phyloP scores from a whole-genome alignment of 2,329 filamentous ascomycete genomes.

The Talaromyces sp. region DNA sequence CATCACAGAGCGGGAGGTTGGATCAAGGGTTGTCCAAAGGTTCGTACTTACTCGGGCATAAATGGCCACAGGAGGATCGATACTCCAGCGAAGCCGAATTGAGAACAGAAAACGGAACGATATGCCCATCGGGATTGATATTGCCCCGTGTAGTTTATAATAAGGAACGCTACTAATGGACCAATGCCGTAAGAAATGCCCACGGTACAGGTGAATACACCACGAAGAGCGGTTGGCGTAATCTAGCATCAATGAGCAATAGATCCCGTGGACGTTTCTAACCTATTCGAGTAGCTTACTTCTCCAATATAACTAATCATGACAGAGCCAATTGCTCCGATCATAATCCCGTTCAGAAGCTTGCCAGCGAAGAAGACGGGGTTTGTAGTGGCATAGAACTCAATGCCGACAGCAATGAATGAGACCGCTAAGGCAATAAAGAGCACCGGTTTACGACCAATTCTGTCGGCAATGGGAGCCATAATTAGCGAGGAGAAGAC shows the following conservation, averaged over 20 bases:
- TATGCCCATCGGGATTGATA: neutral
- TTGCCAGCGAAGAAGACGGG: neutral
- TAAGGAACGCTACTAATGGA: neutral
- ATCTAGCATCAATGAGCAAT: neutral
- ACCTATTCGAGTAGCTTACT: neutral
- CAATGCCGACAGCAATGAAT: neutral
- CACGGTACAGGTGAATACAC: neutral
- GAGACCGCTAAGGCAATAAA: neutral
- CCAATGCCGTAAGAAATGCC: neutral
- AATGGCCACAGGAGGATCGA: neutral
- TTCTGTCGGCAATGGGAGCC: neutral
- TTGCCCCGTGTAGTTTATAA: neutral
- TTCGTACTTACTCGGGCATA: neutral
- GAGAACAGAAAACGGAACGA: neutral
- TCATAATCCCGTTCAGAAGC: neutral
- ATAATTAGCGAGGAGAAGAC: neutral
- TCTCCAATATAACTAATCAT: conserved; percentile 1
- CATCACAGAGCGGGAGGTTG: too few species aligned
- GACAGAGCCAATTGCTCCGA: neutral
- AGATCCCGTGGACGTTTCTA: neutral
- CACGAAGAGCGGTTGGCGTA: neutral
- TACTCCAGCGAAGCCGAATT: neutral
- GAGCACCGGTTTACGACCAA: neutral
- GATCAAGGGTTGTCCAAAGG: too few species aligned
- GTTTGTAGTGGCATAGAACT: neutral